Evolutionary conservation across 768 basidiomycete genomes (phyloP).

Genomic region (Pilatotrama ljubarskyi): DNA sequence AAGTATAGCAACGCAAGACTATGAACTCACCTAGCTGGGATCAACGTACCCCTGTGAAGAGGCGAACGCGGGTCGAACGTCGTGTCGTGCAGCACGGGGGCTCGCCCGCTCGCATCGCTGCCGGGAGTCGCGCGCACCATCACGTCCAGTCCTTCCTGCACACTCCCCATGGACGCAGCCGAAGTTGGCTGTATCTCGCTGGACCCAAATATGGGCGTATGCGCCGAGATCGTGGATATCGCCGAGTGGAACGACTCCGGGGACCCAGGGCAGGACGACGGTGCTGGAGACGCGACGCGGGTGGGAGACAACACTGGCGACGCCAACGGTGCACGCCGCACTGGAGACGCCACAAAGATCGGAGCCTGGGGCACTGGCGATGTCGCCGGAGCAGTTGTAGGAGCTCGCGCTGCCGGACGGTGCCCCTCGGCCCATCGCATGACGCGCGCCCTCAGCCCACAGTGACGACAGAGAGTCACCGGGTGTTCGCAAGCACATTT

Average conservation of each 20-base stretch:
- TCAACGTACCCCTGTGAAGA: conserved; percentile 9
- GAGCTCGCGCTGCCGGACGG: no score
- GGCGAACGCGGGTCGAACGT: conserved; percentile 21
- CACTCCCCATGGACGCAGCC: not conserved
- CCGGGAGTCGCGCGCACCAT: not conserved
- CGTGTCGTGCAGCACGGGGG: conserved; percentile 3
- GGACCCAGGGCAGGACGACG: not conserved
- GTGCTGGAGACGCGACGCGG: not conserved
- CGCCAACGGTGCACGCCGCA: not conserved
- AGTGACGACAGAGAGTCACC: not conserved
- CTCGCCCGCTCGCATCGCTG: not conserved
- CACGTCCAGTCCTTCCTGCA: not conserved
- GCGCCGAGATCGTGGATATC: not conserved
- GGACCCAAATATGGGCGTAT: conserved; percentile 7
- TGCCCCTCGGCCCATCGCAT: no score
- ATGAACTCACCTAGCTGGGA: conserved; percentile 10
- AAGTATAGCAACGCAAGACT: not conserved
- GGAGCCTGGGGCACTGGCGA: not conserved
- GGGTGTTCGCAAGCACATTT: conserved; percentile 4
- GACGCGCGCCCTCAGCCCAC: not conserved
- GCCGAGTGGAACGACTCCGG: not conserved
- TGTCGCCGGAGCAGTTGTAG: not conserved
- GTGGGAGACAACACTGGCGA: not conserved
- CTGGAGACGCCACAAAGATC: not conserved
- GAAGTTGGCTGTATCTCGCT: not conserved